Percentiles rank a stretch among this genome's conserved stretches.
Evolutionary conservation across 306 rosid species (phyloP).

Genomic region (Glycine latifolia): DNA sequence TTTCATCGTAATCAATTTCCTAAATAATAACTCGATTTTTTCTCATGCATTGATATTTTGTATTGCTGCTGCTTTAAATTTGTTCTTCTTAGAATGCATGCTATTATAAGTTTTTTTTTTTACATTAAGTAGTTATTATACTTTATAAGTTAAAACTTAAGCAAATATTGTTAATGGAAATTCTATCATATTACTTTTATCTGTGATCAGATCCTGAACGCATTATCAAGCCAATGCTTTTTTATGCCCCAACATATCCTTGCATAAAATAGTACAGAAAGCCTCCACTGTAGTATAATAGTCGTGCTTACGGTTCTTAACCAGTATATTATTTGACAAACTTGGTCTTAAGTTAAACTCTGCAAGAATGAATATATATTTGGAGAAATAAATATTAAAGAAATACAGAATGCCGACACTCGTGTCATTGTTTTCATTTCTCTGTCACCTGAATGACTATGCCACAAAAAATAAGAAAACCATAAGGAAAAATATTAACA

Average conservation of each 20-base stretch:
- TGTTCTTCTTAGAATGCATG: not conserved
- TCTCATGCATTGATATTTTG: not conserved
- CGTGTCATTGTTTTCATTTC: slow-evolving; percentile 37
- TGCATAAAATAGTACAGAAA: slow-evolving; percentile 9
- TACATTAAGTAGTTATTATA: too few relatives aligned
- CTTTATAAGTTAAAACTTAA: not conserved
- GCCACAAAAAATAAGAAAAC: slow-evolving; percentile 99
- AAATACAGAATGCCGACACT: slow-evolving; percentile 45
- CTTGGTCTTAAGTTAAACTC: slow-evolving; percentile 31
- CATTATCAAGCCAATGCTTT: not conserved
- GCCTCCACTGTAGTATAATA: not conserved
- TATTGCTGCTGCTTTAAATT: not conserved
- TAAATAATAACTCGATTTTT: not conserved
- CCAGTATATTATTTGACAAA: slow-evolving; percentile 44
- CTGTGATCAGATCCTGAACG: slow-evolving; percentile 2
- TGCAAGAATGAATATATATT: slow-evolving; percentile 34
- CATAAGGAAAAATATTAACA: slow-evolving; percentile 89
- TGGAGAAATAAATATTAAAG: slow-evolving; percentile 36
- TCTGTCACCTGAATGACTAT: slow-evolving; percentile 52
- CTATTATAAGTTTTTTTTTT: too few relatives aligned
- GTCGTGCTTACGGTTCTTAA: slow-evolving; percentile 23
- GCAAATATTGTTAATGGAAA: not conserved
- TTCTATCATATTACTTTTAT: not conserved
- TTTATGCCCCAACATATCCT: not conserved
- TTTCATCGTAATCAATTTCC: not conserved